These are phyloP conservation scores for Fraxinus floribunda DNA, from an alignment of 305 asterid genomes.

Conservation along the genomic window DNA sequence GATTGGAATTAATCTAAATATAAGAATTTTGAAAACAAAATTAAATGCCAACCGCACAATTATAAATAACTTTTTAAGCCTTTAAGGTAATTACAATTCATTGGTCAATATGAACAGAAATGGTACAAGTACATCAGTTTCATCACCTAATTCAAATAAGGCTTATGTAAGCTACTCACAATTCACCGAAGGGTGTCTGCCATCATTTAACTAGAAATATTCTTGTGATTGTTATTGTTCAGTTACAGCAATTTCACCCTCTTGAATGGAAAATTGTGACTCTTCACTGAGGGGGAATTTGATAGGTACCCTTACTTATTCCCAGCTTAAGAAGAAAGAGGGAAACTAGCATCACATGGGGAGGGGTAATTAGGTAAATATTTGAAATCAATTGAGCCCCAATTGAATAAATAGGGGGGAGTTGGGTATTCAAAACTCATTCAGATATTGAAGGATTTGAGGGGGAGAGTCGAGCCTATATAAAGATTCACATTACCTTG, in stretches of 20 bases:
- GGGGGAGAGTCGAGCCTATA: background rate
- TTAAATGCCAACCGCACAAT: background rate
- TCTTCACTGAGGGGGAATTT: background rate
- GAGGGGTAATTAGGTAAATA: background rate
- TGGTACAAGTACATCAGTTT: background rate
- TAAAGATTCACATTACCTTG: background rate
- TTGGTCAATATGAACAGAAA: conserved; percentile 1
- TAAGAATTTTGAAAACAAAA: background rate
- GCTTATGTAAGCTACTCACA: background rate
- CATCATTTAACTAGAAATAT: background rate
- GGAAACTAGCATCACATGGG: background rate
- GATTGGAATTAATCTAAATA: background rate
- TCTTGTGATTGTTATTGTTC: background rate
- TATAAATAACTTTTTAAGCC: background rate
- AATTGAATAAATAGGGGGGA: background rate
- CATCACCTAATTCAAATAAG: background rate
- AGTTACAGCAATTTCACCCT: background rate
- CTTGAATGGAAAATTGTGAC: background rate
- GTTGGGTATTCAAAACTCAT: background rate
- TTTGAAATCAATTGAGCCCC: background rate
- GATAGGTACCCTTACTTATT: background rate
- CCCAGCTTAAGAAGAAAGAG: background rate
- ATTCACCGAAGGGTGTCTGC: background rate
- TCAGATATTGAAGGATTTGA: background rate
- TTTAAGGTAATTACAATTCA: background rate